Evolutionary conservation across 179 eudicot species (phyloP), one percentile per base, ranked within the genome.

Genomic region (Spinacia oleracea): DNA sequence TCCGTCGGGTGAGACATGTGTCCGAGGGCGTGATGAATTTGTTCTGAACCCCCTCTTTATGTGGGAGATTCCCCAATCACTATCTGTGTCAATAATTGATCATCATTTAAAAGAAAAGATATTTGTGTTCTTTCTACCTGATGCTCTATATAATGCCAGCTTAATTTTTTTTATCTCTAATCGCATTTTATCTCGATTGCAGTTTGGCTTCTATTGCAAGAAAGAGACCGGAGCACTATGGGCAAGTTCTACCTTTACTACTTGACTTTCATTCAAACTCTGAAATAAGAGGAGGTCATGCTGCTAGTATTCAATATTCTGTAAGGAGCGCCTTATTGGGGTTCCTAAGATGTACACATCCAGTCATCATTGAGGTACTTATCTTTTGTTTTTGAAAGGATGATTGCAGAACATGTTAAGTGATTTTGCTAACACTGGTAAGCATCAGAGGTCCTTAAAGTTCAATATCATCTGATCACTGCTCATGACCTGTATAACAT

Each of bases 181-280:
- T 40, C 60, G 48, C 67, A 45, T 40, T 42, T 69, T 69, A 67
- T 78, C 74, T 82, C 63, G 15, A 46, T 74, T 80, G 84, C 94
- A 96, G 99, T 92, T 85, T 94, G 76, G 93, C 97, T 77, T 87
- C 88, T 65, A 87, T 96, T 80, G 98, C 92, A 53, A 86, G 93
- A 84, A 93, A 87, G 84, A 89, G 98, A 85, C 94, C 96, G 53
- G 82, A 82, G 55, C 86, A 82, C 83, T 96, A 88, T 77, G 83
- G 83, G 60, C 80, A 85, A 45, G 71, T 94, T 48, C 78, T 92
- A 60, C 85, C 91, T 73, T 91, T 89, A 35, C 83, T 96, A 77
- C 92, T 96, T 70, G 93, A 91, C 78, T 92, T 96, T 42, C 83
- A 89, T 81, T 81, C 91, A 50, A 84, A 81, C 67, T 78, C 87